A percentile compares a stretch with the other conserved stretches of the same genome.
phyloP scores from a whole-genome alignment of 2,329 filamentous ascomycete genomes.

The Colletotrichum simmondsii region DNA sequence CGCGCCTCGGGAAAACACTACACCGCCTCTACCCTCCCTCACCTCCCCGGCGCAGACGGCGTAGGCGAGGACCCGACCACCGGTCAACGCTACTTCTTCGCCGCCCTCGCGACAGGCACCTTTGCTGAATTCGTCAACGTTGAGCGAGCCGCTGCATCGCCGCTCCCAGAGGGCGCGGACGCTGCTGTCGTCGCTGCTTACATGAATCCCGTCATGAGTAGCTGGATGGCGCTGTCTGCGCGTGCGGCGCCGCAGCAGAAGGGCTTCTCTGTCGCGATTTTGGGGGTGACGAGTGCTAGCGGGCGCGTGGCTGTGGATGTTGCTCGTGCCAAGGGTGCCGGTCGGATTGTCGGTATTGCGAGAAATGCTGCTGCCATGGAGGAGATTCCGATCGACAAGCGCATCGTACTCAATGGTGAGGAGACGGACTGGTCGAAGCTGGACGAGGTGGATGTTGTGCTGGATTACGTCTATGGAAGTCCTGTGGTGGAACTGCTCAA shows the following conservation, averaged over 20 bases:
- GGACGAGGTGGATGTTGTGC: slow-evolving; percentile 61
- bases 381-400: slow-evolving; percentile 56
- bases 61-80: slow-evolving; percentile 57
- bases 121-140: slow-evolving; percentile 62
- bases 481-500: slow-evolving; percentile 53
- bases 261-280: slow-evolving; percentile 59
- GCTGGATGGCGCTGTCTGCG: slow-evolving; percentile 66
- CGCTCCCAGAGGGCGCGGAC: slow-evolving; percentile 57
- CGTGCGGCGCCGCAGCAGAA: slow-evolving; percentile 51
- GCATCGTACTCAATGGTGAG: slow-evolving; percentile 52
- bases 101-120: slow-evolving; percentile 48
- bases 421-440: slow-evolving; percentile 59
- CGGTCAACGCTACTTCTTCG: slow-evolving; percentile 62
- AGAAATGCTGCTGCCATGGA: slow-evolving; percentile 56
- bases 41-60: slow-evolving; percentile 64
- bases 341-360: slow-evolving; percentile 61
- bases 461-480: slow-evolving; percentile 68
- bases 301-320: slow-evolving; percentile 62
- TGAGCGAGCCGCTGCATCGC: slow-evolving; percentile 47
- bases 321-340: slow-evolving; percentile 59
- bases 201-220: slow-evolving; percentile 65
- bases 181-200: slow-evolving; percentile 61
- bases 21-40: slow-evolving; percentile 58
- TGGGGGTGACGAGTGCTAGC: slow-evolving; percentile 64
- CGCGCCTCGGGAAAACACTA: slow-evolving; percentile 67